These are phyloP conservation scores for Capsicum chinense DNA, from an alignment of 257 asterid genomes.

Conservation along the genomic window DNA sequence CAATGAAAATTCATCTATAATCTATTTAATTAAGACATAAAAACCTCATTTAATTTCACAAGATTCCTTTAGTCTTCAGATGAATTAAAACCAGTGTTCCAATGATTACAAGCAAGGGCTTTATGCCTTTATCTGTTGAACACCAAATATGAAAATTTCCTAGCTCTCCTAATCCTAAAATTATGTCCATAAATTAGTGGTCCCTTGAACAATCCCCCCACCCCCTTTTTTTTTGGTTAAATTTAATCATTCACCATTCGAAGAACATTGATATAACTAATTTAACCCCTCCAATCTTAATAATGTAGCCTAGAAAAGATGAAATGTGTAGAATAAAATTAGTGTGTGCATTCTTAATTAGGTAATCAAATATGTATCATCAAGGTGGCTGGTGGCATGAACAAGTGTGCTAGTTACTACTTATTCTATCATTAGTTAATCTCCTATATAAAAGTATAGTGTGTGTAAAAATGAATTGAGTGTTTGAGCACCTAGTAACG, in stretches of 20 bases:
- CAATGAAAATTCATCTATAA: not conserved
- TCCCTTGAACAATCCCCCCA: not conserved
- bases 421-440: not conserved
- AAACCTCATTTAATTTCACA: not conserved
- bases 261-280: not conserved
- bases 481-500: not conserved
- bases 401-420: too few relatives aligned
- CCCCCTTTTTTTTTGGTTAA: too few relatives aligned
- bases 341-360: not conserved
- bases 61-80: not conserved
- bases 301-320: not conserved
- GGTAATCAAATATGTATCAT: not conserved
- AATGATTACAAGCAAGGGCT: constrained; percentile 22
- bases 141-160: constrained; percentile 1
- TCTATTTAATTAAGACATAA: not conserved
- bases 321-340: not conserved
- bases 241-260: not conserved
- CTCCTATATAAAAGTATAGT: not conserved
- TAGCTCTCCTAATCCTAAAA: not conserved
- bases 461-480: not conserved
- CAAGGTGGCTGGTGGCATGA: too few relatives aligned
- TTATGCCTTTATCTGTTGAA: not conserved
- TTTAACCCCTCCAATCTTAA: not conserved
- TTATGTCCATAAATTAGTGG: not conserved
- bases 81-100: not conserved